phyloP scores from a whole-genome alignment of 2,329 filamentous ascomycete genomes.

The Aspergillus brasiliensis region DNA sequence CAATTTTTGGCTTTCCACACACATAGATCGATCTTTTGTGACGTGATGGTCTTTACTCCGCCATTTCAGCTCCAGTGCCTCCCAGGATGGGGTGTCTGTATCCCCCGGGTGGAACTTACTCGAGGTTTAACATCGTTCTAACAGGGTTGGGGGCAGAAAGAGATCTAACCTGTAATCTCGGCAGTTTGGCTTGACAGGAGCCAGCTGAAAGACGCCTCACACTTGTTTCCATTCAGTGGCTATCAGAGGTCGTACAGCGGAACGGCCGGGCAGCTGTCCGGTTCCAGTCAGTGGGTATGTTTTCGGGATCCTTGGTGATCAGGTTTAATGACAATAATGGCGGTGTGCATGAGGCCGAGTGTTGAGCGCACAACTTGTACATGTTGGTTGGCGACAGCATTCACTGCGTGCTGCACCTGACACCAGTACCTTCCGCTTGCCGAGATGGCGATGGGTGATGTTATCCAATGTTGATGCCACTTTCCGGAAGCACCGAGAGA shows the following conservation, averaged over 20 bases:
- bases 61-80: not conserved
- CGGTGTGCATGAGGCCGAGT: slow-evolving; percentile 18
- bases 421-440: not conserved
- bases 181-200: not conserved
- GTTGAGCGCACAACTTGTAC: slow-evolving; percentile 7
- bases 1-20: not conserved
- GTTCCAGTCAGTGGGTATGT: not conserved
- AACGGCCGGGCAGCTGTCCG: slow-evolving; percentile 1
- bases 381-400: slow-evolving; percentile 4
- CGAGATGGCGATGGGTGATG: not conserved
- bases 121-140: not conserved
- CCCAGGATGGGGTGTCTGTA: not conserved
- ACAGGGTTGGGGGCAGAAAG: not conserved
- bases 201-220: not conserved
- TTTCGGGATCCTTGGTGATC: not conserved
- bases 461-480: not conserved
- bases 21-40: not conserved
- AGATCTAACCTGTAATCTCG: not conserved
- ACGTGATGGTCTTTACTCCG: not conserved
- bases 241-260: slow-evolving; percentile 2
- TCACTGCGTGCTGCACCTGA: not conserved
- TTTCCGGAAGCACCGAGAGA: not conserved
- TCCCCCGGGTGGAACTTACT: not conserved
- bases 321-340: not conserved
- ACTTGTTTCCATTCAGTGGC: not conserved